Evolutionary conservation across 169 alveolate species (phyloP).

Genomic region (Eimeria acervulina): DNA sequence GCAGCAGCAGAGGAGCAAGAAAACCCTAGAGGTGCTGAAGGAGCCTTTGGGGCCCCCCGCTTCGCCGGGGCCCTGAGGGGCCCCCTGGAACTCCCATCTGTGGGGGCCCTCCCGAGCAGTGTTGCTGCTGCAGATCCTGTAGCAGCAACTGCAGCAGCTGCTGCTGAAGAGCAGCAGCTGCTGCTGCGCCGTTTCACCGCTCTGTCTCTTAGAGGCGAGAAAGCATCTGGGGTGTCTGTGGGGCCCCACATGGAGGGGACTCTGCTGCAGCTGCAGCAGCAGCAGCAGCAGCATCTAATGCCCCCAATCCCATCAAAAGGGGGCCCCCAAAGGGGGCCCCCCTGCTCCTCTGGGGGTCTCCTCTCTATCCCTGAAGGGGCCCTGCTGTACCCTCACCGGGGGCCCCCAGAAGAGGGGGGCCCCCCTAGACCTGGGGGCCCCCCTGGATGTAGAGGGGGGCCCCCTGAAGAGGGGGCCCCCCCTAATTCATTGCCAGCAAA

Average conservation of each 20-base stretch:
- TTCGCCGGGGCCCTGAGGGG: not conserved
- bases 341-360: not conserved
- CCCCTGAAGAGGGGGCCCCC: not conserved
- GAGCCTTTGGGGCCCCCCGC: not conserved
- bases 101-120: not conserved
- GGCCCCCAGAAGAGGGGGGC: not conserved
- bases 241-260: not conserved
- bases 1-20: not conserved
- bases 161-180: not conserved
- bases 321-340: not conserved
- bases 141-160: not conserved
- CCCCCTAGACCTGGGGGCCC: not conserved
- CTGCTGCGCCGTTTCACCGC: conserved; percentile 33
- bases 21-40: not conserved
- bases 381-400: conserved; percentile 6
- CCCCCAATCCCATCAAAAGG: not conserved
- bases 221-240: not conserved
- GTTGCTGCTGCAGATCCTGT: not conserved
- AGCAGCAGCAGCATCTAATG: not conserved
- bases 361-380: not conserved
- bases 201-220: conserved; percentile 17
- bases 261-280: conserved; percentile 17
- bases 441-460: not conserved
- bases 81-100: not conserved
- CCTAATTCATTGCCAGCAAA: conserved; percentile 5